Percentiles rank a stretch among this genome's conserved stretches.
Conservation (phyloP, 169 alveolate species). For the Theileria annulata region DNA sequence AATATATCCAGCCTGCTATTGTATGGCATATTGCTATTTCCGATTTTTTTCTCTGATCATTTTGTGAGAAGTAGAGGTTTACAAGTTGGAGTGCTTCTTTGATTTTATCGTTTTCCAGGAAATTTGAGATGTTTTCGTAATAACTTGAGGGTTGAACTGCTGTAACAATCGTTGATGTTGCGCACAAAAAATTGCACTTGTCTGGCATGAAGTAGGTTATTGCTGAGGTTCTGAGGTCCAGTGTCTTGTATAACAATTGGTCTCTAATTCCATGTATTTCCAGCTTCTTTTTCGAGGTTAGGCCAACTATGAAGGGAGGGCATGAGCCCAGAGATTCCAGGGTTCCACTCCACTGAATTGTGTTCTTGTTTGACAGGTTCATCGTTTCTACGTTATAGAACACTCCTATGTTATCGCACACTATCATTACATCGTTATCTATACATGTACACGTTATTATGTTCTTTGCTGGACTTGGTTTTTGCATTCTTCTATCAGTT, state of each 20-base stretch:
- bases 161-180: slow-evolving; percentile 47
- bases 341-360: slow-evolving; percentile 53
- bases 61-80: slow-evolving; percentile 43
- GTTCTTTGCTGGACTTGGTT: neutral
- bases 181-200: slow-evolving; percentile 24
- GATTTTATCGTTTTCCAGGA: slow-evolving; percentile 34
- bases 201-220: slow-evolving; percentile 29
- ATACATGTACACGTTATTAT: slow-evolving; percentile 38
- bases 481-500: slow-evolving; percentile 2
- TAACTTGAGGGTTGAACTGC: slow-evolving; percentile 34
- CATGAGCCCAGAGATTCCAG: slow-evolving; percentile 50
- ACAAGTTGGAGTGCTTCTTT: slow-evolving; percentile 54
- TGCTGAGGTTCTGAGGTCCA: slow-evolving; percentile 42
- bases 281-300: slow-evolving; percentile 37
- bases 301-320: slow-evolving; percentile 65
- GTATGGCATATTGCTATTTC: slow-evolving; percentile 55
- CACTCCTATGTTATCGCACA: slow-evolving; percentile 65
- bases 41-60: slow-evolving; percentile 17
- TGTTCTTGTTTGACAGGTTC: slow-evolving; percentile 57
- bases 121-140: slow-evolving; percentile 22
- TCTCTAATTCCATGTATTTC: slow-evolving; percentile 63
- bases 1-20: slow-evolving; percentile 61
- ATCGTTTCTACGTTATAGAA: slow-evolving; percentile 56
- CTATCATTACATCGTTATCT: slow-evolving; percentile 62
- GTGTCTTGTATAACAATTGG: slow-evolving; percentile 54